Evolutionary conservation across 2,329 filamentous ascomycete species (phyloP).

Genomic region (Botrytis aclada): DNA sequence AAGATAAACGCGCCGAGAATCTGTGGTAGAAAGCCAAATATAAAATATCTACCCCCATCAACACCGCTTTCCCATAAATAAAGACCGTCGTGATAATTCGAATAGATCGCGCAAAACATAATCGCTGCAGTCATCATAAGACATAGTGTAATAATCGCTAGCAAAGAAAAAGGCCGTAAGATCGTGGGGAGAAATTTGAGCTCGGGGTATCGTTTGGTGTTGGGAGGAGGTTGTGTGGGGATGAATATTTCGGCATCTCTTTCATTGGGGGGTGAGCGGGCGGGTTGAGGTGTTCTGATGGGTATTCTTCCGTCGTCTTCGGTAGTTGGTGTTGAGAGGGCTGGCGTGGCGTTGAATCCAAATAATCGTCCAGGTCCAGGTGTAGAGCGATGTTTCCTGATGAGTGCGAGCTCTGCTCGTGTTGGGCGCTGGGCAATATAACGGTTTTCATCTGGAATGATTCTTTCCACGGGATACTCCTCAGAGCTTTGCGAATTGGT

Average conservation of each 20-base stretch:
- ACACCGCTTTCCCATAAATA: conserved; percentile 63
- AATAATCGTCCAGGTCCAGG: conserved; percentile 34
- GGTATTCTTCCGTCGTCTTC: conserved; percentile 5
- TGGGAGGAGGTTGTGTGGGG: conserved; percentile 44
- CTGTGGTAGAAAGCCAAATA: conserved; percentile 83
- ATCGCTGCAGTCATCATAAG: conserved; percentile 69
- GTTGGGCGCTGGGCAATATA: conserved; percentile 28
- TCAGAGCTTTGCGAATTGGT: conserved; percentile 41
- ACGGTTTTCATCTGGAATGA: conserved; percentile 46
- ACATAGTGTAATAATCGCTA: conserved; percentile 58
- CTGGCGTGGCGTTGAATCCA: conserved; percentile 35
- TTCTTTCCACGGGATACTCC: conserved; percentile 49
- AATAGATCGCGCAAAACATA: conserved; percentile 70
- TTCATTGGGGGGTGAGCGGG: conserved; percentile 14
- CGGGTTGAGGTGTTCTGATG: neutral
- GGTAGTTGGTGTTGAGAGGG: conserved; percentile 27
- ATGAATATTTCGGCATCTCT: conserved; percentile 44
- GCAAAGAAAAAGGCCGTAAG: conserved; percentile 64
- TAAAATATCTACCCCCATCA: conserved; percentile 73
- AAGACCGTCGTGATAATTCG: conserved; percentile 60
- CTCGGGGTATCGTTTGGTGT: conserved; percentile 46
- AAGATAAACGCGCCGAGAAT: conserved; percentile 68
- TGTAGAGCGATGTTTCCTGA: conserved; percentile 39
- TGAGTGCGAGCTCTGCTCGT: conserved; percentile 35
- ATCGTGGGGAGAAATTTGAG: conserved; percentile 71